Base-by-base conservation (phyloP, 106 monocot species). In the Dendrobium huoshanense region DNA sequence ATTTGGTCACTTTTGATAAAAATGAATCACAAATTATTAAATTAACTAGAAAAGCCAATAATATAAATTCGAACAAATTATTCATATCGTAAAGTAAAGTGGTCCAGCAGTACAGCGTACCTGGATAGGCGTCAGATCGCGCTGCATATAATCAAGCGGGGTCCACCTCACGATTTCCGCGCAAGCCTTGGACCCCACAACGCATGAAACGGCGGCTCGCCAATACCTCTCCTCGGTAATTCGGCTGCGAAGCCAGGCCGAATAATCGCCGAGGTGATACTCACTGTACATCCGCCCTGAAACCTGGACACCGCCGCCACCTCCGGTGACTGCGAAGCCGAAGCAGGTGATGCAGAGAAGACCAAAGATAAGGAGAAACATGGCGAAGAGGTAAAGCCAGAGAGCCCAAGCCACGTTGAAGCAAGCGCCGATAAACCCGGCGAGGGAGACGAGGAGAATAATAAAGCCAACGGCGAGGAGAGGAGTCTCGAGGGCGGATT, bases 391-490 rank as follows among this genome's bases (percentile, higher is more conserved):
- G 89, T 97, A 97, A 78, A 97, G 84, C 88, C 94, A 94, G 68
- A 97, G 87, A 2, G 90, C 97, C 82, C 87, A 89, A 0, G 85
- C 84, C 4, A 94, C 80, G 84, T 89, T 87, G 87, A 91, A 98
- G 84, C 94, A 98, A 2, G 94, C 90, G 11, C 97, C 97, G 8
- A 94, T 77, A 79, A 98, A 92, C 9, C 97, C 97, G 17, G 88
- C 81, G 0, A 98, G 90, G 41, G 97, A 98, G 64, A 98, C 90
- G 49, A 98, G 79, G 79, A 98, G 94, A 59, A 98, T 77, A 17
- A 98, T 78, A 86, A 98, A 98, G 27, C 97, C 97, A 49, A 98
- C 67, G 33, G 87, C 84, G 29, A 94, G 87, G 24, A 98, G 89
- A 8, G 97, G 94, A 16, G 87, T 94, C 78, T 98, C 92, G 29